Base-by-base conservation (phyloP, 257 asterid species). In the Penstemon newberryi region DNA sequence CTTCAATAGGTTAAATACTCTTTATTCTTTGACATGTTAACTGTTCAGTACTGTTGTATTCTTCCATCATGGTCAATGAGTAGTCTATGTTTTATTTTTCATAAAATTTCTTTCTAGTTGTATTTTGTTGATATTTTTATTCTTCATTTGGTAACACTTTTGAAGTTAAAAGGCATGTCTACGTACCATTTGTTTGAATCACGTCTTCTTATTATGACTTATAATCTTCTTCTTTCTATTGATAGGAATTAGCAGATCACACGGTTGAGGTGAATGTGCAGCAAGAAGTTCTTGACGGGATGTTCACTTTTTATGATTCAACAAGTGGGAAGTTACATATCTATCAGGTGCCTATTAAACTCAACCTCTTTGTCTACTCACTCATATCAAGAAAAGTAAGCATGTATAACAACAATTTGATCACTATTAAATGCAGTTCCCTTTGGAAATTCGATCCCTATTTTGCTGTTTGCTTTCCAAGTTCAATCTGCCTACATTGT, bases 251-350 rank as follows among this genome's bases (percentile, higher is more conserved):
- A 73, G 83, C 81, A 55, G 95, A 85, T 65, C 95, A 86, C 74
- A 87, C 89, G 25, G 78, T 62, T 40, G 89, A 90, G 75, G 92
- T 86, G 78, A 90, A 73, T 52, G 74, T 89, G 63, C 98, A 92
- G 39, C 87, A 89, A 38, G 97, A 88, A 69, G 89, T 82, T 58
- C 85, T 90, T 58, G 96, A 90, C 68, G 97, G 89, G 70, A 55
- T 80, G 76, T 86, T 90, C 79, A 90, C 96, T n/a, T 92, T 92
- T 76, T 88, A 92, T 63, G 97, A 85, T 74, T 83, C 97, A 49
- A 85, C 88, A 15, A 83, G 84, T 51, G 79, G 90, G 83, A 83
- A 66, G 68, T 79, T 92, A 70, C 96, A 88, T 56, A 82, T 92
- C 64, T 88, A 87, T 80, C 95, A 92, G 98, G 98, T 92, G 56